Evolutionary conservation across 192 early-diverging fungal genomes (phyloP).

Genomic region (Thoreauomyces humboldtii): DNA sequence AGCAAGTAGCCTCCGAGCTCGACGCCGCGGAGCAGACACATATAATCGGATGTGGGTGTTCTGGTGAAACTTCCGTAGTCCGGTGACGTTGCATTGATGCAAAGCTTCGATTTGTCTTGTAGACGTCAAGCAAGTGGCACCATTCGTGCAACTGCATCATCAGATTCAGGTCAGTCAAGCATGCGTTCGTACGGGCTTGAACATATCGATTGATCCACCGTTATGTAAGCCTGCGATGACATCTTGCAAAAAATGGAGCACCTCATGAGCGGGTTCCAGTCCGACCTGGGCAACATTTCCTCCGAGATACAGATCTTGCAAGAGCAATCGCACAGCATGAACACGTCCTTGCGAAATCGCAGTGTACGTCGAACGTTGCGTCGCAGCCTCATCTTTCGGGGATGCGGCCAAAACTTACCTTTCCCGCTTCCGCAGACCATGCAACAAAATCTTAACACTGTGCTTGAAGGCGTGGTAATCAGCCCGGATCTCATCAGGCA

Average conservation of each 20-base stretch:
- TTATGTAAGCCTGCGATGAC: conserved; percentile 35
- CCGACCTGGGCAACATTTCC: conserved; percentile 83
- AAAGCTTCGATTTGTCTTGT: background rate
- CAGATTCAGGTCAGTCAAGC: conserved; percentile 64
- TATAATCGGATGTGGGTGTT: conserved; percentile 65
- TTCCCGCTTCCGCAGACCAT: conserved; percentile 40
- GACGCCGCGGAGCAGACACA: conserved; percentile 66
- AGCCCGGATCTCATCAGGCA: conserved; percentile 51
- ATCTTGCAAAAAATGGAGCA: conserved; percentile 83
- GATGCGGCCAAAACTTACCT: too few species aligned
- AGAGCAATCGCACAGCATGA: conserved; percentile 77
- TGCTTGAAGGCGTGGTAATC: conserved; percentile 86
- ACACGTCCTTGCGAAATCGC: conserved; percentile 78
- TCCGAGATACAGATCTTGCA: conserved; percentile 86
- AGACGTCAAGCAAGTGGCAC: conserved; percentile 58
- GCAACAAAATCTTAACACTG: conserved; percentile 66
- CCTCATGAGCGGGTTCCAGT: conserved; percentile 80
- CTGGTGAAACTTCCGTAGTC: too few species aligned
- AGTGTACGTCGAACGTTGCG: too few species aligned
- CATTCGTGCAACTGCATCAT: conserved; percentile 63
- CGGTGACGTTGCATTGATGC: background rate
- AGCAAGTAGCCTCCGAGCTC: conserved; percentile 73
- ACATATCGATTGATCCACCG: too few species aligned
- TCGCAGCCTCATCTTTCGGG: too few species aligned
- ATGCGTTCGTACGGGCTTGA: too few species aligned